Evolutionary conservation across 805 yeast genomes (phyloP), one percentile per base, ranked within the genome.

Genomic region (Candida broadrunensis): DNA sequence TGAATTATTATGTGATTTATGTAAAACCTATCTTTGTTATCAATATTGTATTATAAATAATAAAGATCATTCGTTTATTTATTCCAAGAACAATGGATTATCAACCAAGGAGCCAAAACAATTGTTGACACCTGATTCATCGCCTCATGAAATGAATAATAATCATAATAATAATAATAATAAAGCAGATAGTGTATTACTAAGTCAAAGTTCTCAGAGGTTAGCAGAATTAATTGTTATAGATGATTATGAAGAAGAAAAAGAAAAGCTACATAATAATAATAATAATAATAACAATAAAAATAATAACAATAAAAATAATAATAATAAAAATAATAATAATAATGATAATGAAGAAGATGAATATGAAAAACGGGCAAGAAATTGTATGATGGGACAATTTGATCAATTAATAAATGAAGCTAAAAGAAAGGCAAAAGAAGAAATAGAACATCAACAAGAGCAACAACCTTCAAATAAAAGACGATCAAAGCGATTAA

Each of bases 21-120:
- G 83, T 50, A 69, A 73, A 40, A 69, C 81, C 3, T 63, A 65
- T 41, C 65, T 76, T 15, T 67, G 73, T 15, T 73, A 72, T 50
- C 70, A 70, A 42, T 77, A 77, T 65, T 58, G 75, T 43, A 65
- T 68, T 30, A 54, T 73, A 31, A 68, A 62, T 37, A 48, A 51
- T 15, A 16, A 36, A 14, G 39, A 41, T 11, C 48, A 39, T 21
- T 36, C 42, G 8, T 52, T 45, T 29, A 24, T 19, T 8, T 29
- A 12, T 14, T 31, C 24, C 5, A n/a, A 16, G 13, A 8, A 33
- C 9, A 11, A 9, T 18, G 30, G 21, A 14, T 13, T n/a, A 7
- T 4, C 12, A 5, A 3, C 19, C 2, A 16, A 14, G 17, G n/a
- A n/a, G n/a, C n/a, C n/a, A n/a, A n/a, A 44, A 33, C 63, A 60